Percentiles rank a stretch among this genome's conserved stretches.
These are phyloP conservation scores for Colletotrichum limetticola DNA, from an alignment of 2,329 filamentous ascomycete genomes.

Conservation along the genomic window DNA sequence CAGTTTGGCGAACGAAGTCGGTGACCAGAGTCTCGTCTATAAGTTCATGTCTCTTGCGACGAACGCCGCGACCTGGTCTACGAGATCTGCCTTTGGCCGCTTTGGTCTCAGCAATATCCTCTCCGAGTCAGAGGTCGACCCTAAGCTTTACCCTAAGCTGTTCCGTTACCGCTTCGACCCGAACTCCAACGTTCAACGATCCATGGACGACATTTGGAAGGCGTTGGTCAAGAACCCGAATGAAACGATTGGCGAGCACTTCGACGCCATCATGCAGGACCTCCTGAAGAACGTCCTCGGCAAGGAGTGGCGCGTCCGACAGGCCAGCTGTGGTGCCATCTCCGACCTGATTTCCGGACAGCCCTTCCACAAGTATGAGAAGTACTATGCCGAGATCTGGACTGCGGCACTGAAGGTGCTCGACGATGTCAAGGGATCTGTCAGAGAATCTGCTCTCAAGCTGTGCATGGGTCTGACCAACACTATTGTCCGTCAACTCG, in stretches of 20 bases:
- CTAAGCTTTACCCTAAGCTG: constrained; percentile 94
- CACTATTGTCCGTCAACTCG: constrained; percentile 85
- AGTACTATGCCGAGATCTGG: constrained; percentile 88
- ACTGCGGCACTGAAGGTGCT: constrained; percentile 87
- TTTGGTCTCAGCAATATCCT: constrained; percentile 94
- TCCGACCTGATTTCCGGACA: constrained; percentile 88
- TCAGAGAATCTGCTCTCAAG: constrained; percentile 81
- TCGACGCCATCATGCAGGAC: constrained; percentile 90
- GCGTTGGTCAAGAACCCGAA: constrained; percentile 91
- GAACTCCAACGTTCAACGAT: constrained; percentile 89
- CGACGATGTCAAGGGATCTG: constrained; percentile 95
- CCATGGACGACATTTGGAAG: constrained; percentile 99
- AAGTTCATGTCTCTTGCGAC: constrained; percentile 98
- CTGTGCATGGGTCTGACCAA: constrained; percentile 88
- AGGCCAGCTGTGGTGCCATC: constrained; percentile 92
- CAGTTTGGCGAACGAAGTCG: constrained; percentile 93
- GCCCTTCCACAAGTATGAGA: constrained; percentile 80
- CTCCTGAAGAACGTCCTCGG: constrained; percentile 86
- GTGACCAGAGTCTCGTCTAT: constrained; percentile 95
- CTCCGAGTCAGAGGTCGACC: constrained; percentile 87
- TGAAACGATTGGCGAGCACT: constrained; percentile 80
- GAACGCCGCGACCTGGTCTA: constrained; percentile 97
- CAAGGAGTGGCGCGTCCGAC: constrained; percentile 91
- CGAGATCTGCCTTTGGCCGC: constrained; percentile 92
- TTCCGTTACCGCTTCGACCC: constrained; percentile 96